A percentile compares a stretch with the other conserved stretches of the same genome.
Evolutionary conservation across 345 rosid species (phyloP).

Genomic region (Populus pruinosa): DNA sequence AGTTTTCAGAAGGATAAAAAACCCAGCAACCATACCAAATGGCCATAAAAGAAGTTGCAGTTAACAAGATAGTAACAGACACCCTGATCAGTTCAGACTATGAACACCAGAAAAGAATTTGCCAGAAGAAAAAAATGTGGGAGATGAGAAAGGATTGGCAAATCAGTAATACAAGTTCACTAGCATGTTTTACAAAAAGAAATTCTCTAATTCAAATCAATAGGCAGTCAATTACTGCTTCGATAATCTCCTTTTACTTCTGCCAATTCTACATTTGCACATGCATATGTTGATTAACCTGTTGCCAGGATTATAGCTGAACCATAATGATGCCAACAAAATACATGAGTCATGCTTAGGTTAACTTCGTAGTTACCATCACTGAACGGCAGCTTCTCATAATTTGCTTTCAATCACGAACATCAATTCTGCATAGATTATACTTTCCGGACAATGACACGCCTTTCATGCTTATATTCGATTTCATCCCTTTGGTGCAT

Average conservation of each 20-base stretch:
- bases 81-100: no score
- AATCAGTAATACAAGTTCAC: no score
- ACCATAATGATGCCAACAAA: background rate
- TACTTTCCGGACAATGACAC: slow-evolving; percentile 65
- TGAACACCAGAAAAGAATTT: no score
- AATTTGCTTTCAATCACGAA: background rate
- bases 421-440: background rate
- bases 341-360: background rate
- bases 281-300: background rate
- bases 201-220: background rate
- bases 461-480: slow-evolving; percentile 87
- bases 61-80: no score
- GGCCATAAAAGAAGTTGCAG: no score
- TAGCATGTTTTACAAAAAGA: background rate
- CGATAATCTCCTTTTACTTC: background rate
- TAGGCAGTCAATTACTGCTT: background rate
- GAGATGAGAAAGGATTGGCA: background rate
- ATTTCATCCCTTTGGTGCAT: slow-evolving; percentile 99
- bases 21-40: no score
- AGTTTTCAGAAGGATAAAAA: no score
- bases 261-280: background rate
- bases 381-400: background rate
- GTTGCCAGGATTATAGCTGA: background rate
- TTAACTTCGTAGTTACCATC: background rate
- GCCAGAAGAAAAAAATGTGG: no score